Evolutionary conservation across 2,329 filamentous ascomycete genomes (phyloP), one percentile per base, ranked within the genome.

Genomic region (Calonectria crousiana): DNA sequence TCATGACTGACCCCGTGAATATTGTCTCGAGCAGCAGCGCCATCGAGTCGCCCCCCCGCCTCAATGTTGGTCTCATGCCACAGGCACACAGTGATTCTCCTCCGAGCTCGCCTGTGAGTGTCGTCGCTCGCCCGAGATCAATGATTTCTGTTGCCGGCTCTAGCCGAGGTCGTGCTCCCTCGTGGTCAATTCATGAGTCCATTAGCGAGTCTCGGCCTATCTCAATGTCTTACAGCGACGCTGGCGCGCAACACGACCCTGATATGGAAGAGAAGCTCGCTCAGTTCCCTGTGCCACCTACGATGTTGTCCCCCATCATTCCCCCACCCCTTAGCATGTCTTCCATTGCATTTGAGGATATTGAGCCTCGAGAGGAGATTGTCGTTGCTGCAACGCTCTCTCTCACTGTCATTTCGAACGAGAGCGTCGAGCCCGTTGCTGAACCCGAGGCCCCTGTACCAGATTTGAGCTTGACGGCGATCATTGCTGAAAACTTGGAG

Each of bases 1-100:
- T 88, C 78, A 92, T 93, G 89, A 93, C 91, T 0, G 91, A 93
- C 9, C 88, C 90, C 1, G 84, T 92, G 72, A 86, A 85, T 49
- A 83, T 88, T 23, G 71, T 78, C 3, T 56, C 80, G 5, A 74
- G 76, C 23, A 66, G 77, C 4, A 36, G 56, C n/a, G 71, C 51
- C 6, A 36, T 76, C 6, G 72, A 75, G 20, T 77, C 70, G 14
- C 64, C 74, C 6, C 53, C 69, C 16, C 69, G 73, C 52, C 38
- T 74, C 41, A 65, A 67, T 23, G 49, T 75, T 60, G 52, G 76
- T 38, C 36, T 65, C 8, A 71, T 74, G 68, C 74, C 72, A 5
- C 76, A 75, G 6, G 67, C 69, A 51, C 74, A 62, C 47, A 74
- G 77, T 18, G 77, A 78, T 20, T 77, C 79, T 10, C 36, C 67